Evolutionary conservation across 164 flowering plant species (phyloP).

Genomic region (Aristolochia californica): DNA sequence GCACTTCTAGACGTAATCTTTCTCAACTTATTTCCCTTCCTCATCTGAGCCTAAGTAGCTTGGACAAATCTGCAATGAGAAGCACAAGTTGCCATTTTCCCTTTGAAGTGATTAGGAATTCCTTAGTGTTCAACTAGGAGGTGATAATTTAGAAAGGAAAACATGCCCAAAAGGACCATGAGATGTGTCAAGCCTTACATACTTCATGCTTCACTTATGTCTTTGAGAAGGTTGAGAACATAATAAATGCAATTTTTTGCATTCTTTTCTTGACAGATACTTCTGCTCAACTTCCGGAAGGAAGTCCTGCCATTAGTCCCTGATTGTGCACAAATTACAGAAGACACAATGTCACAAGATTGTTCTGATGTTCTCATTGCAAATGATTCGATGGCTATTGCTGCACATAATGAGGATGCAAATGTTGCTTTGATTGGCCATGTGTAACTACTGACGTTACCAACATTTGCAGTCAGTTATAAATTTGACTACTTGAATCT

Average conservation of each 20-base stretch:
- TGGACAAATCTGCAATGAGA: no score
- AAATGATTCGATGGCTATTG: slow-evolving; percentile 57
- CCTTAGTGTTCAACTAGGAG: no score
- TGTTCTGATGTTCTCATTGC: slow-evolving; percentile 72
- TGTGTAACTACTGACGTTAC: not conserved
- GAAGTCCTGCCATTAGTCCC: slow-evolving; percentile 68
- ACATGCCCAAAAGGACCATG: no score
- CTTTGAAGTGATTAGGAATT: no score
- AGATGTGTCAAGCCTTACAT: not conserved
- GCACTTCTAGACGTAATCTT: slow-evolving; percentile 42
- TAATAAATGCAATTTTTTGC: no score
- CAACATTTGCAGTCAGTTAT: no score
- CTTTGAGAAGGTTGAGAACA: no score
- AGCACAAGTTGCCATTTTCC: no score
- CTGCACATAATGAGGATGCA: slow-evolving; percentile 85
- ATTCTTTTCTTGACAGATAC: slow-evolving; percentile 29
- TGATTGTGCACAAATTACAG: slow-evolving; percentile 9
- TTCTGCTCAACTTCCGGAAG: slow-evolving; percentile 70
- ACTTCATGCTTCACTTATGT: no score
- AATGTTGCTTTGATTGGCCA: slow-evolving; percentile 49
- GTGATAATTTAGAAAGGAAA: not conserved
- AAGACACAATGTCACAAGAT: slow-evolving; percentile 33
- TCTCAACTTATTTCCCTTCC: not conserved
- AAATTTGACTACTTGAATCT: no score
- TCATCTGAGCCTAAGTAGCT: no score